These are phyloP conservation scores for Dillenia turbinata DNA, from an alignment of 164 flowering plant genomes.

Conservation along the genomic window DNA sequence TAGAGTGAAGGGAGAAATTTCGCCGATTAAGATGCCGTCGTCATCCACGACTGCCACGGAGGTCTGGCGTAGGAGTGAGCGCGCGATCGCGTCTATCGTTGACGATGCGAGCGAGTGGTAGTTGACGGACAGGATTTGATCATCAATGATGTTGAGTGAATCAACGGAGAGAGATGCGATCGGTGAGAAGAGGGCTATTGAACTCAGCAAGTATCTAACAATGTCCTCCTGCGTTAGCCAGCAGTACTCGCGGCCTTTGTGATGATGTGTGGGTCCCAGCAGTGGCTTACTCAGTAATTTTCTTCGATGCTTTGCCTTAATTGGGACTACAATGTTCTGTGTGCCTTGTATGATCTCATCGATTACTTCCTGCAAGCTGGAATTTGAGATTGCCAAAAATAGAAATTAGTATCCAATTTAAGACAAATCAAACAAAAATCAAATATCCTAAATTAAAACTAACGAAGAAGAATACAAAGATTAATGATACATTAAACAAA, in stretches of 20 bases:
- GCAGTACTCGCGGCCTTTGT: slow-evolving; percentile 67
- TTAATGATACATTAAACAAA: too few species aligned
- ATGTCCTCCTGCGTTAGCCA: slow-evolving; percentile 91
- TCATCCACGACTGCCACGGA: slow-evolving; percentile 74
- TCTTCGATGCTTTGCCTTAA: slow-evolving; percentile 25
- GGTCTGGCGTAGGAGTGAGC: slow-evolving; percentile 48
- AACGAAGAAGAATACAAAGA: too few species aligned
- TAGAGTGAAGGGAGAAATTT: slow-evolving; percentile 78
- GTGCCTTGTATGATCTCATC: slow-evolving; percentile 58
- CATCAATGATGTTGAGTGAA: slow-evolving; percentile 49
- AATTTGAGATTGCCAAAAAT: background rate
- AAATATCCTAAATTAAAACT: too few species aligned
- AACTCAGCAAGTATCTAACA: slow-evolving; percentile 62
- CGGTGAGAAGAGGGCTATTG: slow-evolving; percentile 75
- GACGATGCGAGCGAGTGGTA: slow-evolving; percentile 64
- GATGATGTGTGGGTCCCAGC: slow-evolving; percentile 15
- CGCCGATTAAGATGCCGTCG: slow-evolving; percentile 63
- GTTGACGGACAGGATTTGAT: slow-evolving; percentile 29
- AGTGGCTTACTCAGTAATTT: slow-evolving; percentile 24
- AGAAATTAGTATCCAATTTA: too few species aligned
- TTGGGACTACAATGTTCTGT: slow-evolving; percentile 59
- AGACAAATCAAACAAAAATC: too few species aligned
- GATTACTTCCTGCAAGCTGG: slow-evolving; percentile 60
- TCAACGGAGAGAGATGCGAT: slow-evolving; percentile 54
- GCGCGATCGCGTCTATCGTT: slow-evolving; percentile 42